Evolutionary conservation across 441 rosid genomes (phyloP).

Genomic region (Metrosideros polymorpha): DNA sequence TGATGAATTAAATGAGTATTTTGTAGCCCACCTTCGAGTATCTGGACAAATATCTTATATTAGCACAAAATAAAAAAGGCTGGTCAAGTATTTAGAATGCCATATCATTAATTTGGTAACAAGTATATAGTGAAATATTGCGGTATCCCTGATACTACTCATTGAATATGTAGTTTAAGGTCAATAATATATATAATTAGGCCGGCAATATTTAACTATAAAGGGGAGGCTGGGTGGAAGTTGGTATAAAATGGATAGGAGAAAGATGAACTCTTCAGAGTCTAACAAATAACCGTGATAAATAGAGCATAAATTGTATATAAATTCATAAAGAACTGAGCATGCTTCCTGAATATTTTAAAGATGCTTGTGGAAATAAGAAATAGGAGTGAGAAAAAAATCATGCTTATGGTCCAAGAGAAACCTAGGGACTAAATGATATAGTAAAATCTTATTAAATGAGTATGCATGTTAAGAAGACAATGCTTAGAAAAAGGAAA

Average conservation of each 20-base stretch:
- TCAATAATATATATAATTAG: not conserved
- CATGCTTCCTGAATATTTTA: not conserved
- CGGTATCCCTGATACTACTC: not conserved
- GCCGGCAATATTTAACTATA: not conserved
- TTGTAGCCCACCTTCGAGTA: not conserved
- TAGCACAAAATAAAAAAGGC: not conserved
- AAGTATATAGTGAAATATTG: not conserved
- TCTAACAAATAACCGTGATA: not conserved
- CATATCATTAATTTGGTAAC: not conserved
- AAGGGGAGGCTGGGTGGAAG: not conserved
- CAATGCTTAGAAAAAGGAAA: not conserved
- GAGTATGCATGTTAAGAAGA: not conserved
- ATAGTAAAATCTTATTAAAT: not conserved
- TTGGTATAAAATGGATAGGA: not conserved
- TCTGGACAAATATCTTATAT: not conserved
- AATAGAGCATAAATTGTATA: not conserved
- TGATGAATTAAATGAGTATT: not conserved
- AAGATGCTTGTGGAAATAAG: not conserved
- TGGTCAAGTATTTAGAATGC: not conserved
- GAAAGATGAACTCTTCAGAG: not conserved
- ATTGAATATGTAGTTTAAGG: not conserved
- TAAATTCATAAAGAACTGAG: not conserved
- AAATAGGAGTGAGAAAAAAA: not conserved
- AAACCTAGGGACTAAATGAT: not conserved
- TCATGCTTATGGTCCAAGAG: not conserved